These are phyloP conservation scores for Chalaropsis ovoidea DNA, from an alignment of 2,329 filamentous ascomycete genomes.

Conservation along the genomic window DNA sequence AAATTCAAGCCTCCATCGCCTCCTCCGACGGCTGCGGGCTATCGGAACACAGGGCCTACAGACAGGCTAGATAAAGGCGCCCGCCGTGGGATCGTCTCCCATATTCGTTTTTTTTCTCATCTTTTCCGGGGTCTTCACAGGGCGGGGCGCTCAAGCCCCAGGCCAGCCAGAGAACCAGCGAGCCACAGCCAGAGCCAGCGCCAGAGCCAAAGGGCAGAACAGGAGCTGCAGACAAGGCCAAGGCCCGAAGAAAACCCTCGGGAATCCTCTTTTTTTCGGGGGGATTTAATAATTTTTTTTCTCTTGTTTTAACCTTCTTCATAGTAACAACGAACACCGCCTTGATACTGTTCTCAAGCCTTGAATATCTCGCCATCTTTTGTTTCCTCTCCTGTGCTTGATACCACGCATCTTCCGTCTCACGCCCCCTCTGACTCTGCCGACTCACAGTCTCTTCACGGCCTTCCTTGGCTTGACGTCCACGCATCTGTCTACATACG, in stretches of 20 bases:
- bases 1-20: too few species aligned
- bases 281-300: neutral
- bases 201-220: neutral
- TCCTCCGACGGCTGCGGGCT: too few species aligned
- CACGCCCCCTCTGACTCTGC: neutral
- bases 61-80: too few species aligned
- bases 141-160: neutral
- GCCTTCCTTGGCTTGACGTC: neutral
- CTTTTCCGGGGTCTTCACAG: neutral
- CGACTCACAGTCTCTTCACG: neutral
- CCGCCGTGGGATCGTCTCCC: neutral
- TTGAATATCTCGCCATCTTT: neutral
- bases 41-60: too few species aligned
- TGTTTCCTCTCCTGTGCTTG: neutral
- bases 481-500: too few species aligned
- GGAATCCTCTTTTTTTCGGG: neutral
- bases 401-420: neutral
- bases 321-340: neutral
- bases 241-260: conserved; percentile 4
- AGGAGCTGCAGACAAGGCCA: neutral
- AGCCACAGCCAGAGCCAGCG: neutral
- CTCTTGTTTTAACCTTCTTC: neutral
- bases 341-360: neutral
- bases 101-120: neutral
- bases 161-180: neutral